Evolutionary conservation across 2,329 filamentous ascomycete species (phyloP).

Genomic region (Claviceps capensis): DNA sequence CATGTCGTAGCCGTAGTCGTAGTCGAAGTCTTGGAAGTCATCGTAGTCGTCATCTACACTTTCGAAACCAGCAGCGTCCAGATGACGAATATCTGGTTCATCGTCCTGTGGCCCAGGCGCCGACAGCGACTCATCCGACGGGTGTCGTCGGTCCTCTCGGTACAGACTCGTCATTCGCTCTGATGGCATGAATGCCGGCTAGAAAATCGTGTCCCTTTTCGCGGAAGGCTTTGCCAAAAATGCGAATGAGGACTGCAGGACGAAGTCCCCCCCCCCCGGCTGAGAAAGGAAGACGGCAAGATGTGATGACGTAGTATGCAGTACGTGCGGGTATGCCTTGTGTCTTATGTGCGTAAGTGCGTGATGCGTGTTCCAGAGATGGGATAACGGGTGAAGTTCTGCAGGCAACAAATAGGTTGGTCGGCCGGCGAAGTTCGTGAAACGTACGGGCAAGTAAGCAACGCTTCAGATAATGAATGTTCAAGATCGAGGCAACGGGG

Average conservation of each 20-base stretch:
- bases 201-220: background rate
- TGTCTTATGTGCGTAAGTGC: no score
- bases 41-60: background rate
- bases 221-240: background rate
- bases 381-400: background rate
- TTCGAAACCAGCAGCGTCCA: background rate
- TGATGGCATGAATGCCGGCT: no score
- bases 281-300: background rate
- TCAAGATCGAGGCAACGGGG: no score
- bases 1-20: no score
- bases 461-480: no score
- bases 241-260: constrained; percentile 2
- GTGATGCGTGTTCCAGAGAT: background rate
- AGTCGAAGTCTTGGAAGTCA: background rate
- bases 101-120: background rate
- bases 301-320: background rate
- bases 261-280: no score
- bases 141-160: background rate
- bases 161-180: background rate
- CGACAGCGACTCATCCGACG: background rate
- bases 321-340: no score
- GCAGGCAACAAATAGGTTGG: background rate
- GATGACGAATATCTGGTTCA: no score
- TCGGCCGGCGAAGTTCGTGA: background rate
- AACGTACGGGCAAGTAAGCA: no score